Evolutionary conservation across 2,329 filamentous ascomycete genomes (phyloP).

Genomic region (Dactylellina haptotyla): DNA sequence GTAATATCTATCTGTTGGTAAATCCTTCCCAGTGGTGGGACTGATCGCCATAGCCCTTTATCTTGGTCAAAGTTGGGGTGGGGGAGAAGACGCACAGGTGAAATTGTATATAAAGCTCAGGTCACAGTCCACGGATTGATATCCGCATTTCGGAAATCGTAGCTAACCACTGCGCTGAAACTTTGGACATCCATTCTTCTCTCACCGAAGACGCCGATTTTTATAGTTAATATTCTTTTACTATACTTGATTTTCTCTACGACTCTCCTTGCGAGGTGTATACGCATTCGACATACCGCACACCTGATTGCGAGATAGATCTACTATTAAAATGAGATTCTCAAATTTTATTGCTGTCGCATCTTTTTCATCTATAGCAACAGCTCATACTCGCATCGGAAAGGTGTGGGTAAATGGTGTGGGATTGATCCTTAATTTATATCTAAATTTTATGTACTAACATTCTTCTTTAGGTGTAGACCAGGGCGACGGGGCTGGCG

Average conservation of each 20-base stretch:
- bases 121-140: background rate
- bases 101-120: background rate
- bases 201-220: no score
- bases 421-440: background rate
- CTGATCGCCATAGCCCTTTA: background rate
- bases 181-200: no score
- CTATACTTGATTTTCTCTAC: no score
- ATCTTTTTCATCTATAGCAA: conserved; percentile 1
- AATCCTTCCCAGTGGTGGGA: background rate
- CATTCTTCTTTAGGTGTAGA: background rate
- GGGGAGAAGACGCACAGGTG: background rate
- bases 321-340: background rate
- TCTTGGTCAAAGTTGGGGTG: background rate
- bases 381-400: conserved; percentile 16
- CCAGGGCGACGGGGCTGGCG: conserved; percentile 31
- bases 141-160: no score
- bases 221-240: no score
- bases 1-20: background rate
- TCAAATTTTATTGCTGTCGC: background rate
- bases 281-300: no score
- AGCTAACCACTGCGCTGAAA: no score
- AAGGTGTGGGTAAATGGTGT: conserved; percentile 28
- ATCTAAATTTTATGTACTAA: background rate
- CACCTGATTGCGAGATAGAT: background rate
- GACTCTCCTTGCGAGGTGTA: no score